A percentile compares a stretch with the other conserved stretches of the same genome.
phyloP scores from a whole-genome alignment of 2,329 filamentous ascomycete genomes.

The Malbranchea zuffiana region DNA sequence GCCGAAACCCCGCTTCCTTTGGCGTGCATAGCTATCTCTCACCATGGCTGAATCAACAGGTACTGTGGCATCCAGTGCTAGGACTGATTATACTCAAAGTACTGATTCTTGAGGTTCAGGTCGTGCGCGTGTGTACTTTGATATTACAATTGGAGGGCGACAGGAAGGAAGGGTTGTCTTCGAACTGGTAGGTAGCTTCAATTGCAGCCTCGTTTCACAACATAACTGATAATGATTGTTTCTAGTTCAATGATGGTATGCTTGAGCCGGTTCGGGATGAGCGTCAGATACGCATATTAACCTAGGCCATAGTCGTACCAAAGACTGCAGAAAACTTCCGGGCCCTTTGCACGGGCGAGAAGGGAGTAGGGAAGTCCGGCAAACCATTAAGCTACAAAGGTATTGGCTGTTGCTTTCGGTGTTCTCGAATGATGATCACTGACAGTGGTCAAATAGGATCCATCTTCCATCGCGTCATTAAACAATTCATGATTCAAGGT shows the following conservation, averaged over 20 bases:
- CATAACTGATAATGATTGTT: not conserved
- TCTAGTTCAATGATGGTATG: conserved; percentile 40
- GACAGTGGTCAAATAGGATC: conserved; percentile 45
- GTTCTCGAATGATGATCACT: conserved; percentile 4
- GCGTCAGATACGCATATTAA: conserved; percentile 1
- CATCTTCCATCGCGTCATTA: conserved; percentile 91
- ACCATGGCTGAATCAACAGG: conserved; percentile 30
- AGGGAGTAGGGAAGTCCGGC: conserved; percentile 69
- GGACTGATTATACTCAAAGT: not conserved
- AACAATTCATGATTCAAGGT: conserved; percentile 97
- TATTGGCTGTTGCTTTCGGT: conserved; percentile 17
- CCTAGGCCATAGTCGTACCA: conserved; percentile 46
- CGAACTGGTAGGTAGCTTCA: conserved; percentile 54
- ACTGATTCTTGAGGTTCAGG: conserved; percentile 25
- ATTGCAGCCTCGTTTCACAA: not conserved
- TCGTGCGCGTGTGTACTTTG: conserved; percentile 81
- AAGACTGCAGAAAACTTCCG: conserved; percentile 82
- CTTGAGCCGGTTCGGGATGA: not conserved
- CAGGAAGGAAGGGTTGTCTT: conserved; percentile 70
- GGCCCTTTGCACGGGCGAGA: conserved; percentile 67
- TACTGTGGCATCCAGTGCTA: conserved; percentile 12
- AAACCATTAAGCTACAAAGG: conserved; percentile 86
- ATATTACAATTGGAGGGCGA: conserved; percentile 69
- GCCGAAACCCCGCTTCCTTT: no score
- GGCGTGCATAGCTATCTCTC: conserved; percentile 1